Percentiles rank a stretch among this genome's conserved stretches.
Evolutionary conservation across 2,329 filamentous ascomycete genomes (phyloP).

Genomic region (Ascocoryne sarcoides): DNA sequence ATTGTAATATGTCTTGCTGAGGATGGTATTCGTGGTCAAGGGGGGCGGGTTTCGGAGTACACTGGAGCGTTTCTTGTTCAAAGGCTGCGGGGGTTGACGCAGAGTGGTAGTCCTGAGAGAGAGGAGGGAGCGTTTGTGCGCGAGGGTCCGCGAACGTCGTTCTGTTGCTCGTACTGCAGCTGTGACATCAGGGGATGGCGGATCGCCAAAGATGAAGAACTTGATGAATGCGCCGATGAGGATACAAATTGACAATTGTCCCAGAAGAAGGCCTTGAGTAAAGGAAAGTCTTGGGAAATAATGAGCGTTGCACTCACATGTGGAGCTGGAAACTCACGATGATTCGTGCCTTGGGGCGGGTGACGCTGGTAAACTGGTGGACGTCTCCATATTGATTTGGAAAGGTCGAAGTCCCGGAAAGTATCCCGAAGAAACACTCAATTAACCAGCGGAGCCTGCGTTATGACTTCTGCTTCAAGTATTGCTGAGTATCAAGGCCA

Average conservation of each 20-base stretch:
- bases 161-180: slow-evolving; percentile 68
- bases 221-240: slow-evolving; percentile 94
- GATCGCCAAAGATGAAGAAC: slow-evolving; percentile 98
- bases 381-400: background rate
- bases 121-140: slow-evolving; percentile 67
- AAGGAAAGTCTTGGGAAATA: slow-evolving; percentile 63
- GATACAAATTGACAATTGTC: slow-evolving; percentile 85
- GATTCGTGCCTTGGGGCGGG: slow-evolving; percentile 28
- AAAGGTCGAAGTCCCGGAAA: too few relatives aligned
- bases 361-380: background rate
- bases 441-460: too few relatives aligned
- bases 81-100: slow-evolving; percentile 32
- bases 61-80: slow-evolving; percentile 58
- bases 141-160: slow-evolving; percentile 62
- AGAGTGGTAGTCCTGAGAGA: slow-evolving; percentile 41
- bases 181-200: slow-evolving; percentile 72
- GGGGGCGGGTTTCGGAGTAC: slow-evolving; percentile 64
- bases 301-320: background rate
- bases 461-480: too few relatives aligned
- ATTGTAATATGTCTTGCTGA: slow-evolving; percentile 97
- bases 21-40: slow-evolving; percentile 85
- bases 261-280: slow-evolving; percentile 85
- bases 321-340: slow-evolving; percentile 29
- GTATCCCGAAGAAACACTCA: too few relatives aligned
- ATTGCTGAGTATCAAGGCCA: too few relatives aligned